Percentiles rank a stretch among this genome's conserved stretches.
phyloP scores from a whole-genome alignment of 1,139 yeast species.

The Kurtzmaniella quercitrusa region DNA sequence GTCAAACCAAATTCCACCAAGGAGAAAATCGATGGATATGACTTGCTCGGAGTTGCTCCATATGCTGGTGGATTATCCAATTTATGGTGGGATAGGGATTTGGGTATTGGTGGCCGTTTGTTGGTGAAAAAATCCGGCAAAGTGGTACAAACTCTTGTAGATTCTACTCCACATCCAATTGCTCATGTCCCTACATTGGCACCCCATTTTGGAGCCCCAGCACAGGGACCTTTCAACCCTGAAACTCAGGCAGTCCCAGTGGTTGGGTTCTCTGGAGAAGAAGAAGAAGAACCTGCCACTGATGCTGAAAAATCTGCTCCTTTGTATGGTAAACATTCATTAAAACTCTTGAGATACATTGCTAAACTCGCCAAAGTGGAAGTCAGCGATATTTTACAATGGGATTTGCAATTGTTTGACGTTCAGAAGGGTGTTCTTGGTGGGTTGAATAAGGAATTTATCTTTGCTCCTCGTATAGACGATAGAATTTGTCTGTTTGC shows the following conservation, averaged over 20 bases:
- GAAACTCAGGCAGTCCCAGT: conserved; percentile 66
- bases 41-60: conserved; percentile 61
- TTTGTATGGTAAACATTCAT: conserved; percentile 56
- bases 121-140: conserved; percentile 32
- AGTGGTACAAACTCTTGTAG: conserved; percentile 41
- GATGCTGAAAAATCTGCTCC: conserved; percentile 61
- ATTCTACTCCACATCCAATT: conserved; percentile 59
- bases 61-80: conserved; percentile 57
- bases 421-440: conserved; percentile 61
- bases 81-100: conserved; percentile 64
- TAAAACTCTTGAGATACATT: conserved; percentile 51
- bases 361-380: conserved; percentile 43
- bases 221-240: conserved; percentile 50
- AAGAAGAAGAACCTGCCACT: conserved; percentile 36
- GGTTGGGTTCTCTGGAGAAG: conserved; percentile 37
- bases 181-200: conserved; percentile 65
- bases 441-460: conserved; percentile 56
- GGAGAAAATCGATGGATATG: conserved; percentile 51
- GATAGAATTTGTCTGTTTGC: conserved; percentile 64
- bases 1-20: conserved; percentile 55
- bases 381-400: conserved; percentile 50
- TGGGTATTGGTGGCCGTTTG: conserved; percentile 63
- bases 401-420: conserved; percentile 62
- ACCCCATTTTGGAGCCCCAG: conserved; percentile 56
- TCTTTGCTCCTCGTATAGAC: conserved; percentile 63